These are phyloP conservation scores for Coelastrella sp. DNA, from an alignment of 139 green algal species.

Conservation along the genomic window DNA sequence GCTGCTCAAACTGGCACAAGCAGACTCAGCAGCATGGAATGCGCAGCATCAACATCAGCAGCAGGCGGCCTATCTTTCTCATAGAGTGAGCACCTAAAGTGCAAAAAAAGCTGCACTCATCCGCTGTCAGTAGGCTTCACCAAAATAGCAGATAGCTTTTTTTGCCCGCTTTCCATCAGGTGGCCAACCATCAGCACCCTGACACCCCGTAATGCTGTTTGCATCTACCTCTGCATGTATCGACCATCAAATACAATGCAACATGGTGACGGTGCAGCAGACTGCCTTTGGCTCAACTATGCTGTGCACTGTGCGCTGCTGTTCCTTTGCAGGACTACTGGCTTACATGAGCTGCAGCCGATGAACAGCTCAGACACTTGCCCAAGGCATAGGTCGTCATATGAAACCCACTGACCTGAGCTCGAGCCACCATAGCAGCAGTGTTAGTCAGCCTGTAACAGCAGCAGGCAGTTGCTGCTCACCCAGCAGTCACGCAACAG, in stretches of 20 bases:
- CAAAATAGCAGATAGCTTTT: too few relatives aligned
- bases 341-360: background rate
- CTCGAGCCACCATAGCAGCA: too few relatives aligned
- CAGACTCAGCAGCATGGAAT: slow-evolving; percentile 15
- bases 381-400: too few relatives aligned
- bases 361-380: too few relatives aligned
- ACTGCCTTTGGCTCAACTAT: background rate
- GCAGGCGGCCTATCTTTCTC: background rate
- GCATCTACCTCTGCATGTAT: background rate
- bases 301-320: background rate
- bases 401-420: too few relatives aligned
- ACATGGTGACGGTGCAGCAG: background rate
- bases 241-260: background rate
- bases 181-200: too few relatives aligned
- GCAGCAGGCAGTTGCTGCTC: too few relatives aligned
- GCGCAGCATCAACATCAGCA: slow-evolving; percentile 15
- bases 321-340: slow-evolving; percentile 20
- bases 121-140: background rate
- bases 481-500: too few relatives aligned
- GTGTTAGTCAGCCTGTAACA: too few relatives aligned
- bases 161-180: too few relatives aligned
- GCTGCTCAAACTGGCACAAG: slow-evolving; percentile 28
- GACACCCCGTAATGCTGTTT: too few relatives aligned
- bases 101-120: background rate
- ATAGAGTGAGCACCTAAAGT: background rate